Evolutionary conservation across 257 asterid genomes (phyloP).

Genomic region (Nicotiana attenuata): DNA sequence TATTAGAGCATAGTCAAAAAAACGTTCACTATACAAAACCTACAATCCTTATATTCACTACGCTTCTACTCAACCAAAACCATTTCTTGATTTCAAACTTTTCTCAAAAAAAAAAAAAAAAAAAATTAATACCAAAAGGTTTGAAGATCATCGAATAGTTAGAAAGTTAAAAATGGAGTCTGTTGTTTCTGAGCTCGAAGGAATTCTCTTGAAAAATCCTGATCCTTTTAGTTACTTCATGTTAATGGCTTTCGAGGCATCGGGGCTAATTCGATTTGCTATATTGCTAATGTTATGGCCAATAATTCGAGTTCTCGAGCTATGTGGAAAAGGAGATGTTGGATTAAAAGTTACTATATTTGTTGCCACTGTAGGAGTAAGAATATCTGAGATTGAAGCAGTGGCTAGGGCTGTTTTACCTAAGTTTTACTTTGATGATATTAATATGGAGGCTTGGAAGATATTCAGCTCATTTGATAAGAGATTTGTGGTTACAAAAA

Average conservation of each 20-base stretch:
- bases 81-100: constrained; percentile 19
- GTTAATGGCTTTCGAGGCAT: constrained; percentile 64
- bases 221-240: constrained; percentile 57
- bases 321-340: constrained; percentile 22
- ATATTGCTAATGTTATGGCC: constrained; percentile 42
- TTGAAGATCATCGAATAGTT: background rate
- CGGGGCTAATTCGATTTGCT: constrained; percentile 47
- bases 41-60: too few species aligned
- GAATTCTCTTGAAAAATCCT: constrained; percentile 53
- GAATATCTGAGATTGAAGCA: constrained; percentile 46
- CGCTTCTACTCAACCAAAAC: background rate
- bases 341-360: constrained; percentile 45
- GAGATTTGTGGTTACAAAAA: constrained; percentile 63
- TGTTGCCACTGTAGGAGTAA: constrained; percentile 51
- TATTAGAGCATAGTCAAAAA: constrained; percentile 36
- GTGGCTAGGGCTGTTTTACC: constrained; percentile 83
- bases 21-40: constrained; percentile 28
- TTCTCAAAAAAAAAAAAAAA: background rate
- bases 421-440: constrained; percentile 63
- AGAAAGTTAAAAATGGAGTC: constrained; percentile 31
- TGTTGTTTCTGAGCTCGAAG: constrained; percentile 63
- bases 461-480: constrained; percentile 37
- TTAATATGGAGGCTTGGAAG: constrained; percentile 59
- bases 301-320: constrained; percentile 31
- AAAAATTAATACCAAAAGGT: background rate